A percentile compares a stretch with the other conserved stretches of the same genome.
phyloP scores from a whole-genome alignment of 2,329 filamentous ascomycete species.

The Colletotrichum sojae region DNA sequence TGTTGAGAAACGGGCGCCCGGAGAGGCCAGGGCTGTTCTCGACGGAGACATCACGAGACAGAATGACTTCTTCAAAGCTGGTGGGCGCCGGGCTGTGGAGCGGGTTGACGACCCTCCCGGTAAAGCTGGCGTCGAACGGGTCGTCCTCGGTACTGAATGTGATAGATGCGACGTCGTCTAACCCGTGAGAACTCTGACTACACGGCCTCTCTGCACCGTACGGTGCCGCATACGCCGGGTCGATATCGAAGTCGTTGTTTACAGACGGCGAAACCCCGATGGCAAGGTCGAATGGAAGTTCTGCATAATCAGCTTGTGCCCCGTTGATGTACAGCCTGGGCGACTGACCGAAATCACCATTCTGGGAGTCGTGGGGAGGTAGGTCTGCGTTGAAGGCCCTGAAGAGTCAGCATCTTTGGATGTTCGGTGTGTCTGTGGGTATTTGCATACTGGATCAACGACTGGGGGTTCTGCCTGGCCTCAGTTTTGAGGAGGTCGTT shows the following conservation, averaged over 20 bases:
- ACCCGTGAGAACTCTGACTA: constrained; percentile 18
- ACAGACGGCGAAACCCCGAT: constrained; percentile 9
- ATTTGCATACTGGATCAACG: constrained; percentile 23
- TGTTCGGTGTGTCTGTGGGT: not conserved
- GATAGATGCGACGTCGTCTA: constrained; percentile 26
- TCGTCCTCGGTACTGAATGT: constrained; percentile 21
- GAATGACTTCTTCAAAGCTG: constrained; percentile 18
- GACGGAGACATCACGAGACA: constrained; percentile 11
- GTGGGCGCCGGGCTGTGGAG: constrained; percentile 23
- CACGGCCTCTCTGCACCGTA: not conserved
- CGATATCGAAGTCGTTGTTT: constrained; percentile 13
- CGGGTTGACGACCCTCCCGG: constrained; percentile 1
- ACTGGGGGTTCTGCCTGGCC: constrained; percentile 4
- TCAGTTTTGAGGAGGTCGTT: constrained; percentile 8
- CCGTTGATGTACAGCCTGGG: not conserved
- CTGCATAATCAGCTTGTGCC: not conserved
- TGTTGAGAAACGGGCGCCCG: constrained; percentile 9
- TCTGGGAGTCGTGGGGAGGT: not conserved
- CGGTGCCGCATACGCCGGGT: not conserved
- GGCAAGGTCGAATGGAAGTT: constrained; percentile 23
- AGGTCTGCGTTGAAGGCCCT: constrained; percentile 31
- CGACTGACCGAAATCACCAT: not conserved
- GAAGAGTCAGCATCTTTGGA: not conserved
- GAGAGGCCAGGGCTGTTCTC: constrained; percentile 18
- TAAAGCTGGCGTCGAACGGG: not conserved